Percentiles rank a stretch among this genome's conserved stretches.
Conservation (phyloP, 441 rosid species). For the Erodium texanum region DNA sequence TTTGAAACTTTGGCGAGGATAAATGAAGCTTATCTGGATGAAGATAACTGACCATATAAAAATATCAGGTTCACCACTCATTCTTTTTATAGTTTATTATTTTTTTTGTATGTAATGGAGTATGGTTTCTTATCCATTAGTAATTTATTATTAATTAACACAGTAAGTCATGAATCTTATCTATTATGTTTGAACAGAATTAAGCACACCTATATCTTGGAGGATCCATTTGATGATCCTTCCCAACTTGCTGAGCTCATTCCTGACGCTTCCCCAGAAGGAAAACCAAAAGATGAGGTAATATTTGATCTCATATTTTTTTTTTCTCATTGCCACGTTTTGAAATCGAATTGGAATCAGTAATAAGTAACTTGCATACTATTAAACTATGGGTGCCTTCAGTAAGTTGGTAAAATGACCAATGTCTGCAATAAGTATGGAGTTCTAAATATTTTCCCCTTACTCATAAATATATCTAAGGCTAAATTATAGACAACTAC, state of each 20-base stretch:
- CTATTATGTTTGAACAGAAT: conserved; percentile 39
- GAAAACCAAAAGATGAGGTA: conserved; percentile 93
- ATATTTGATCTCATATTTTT: conserved; percentile 6
- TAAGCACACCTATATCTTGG: conserved; percentile 65
- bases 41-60: conserved; percentile 65
- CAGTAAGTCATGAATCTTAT: not conserved
- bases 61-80: conserved; percentile 52
- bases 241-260: conserved; percentile 59
- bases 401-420: not conserved
- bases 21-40: conserved; percentile 86
- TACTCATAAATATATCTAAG: too few relatives aligned
- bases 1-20: conserved; percentile 73
- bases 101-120: conserved; percentile 5
- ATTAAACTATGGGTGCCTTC: not conserved
- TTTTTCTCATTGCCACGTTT: conserved; percentile 6
- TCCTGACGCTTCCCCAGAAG: conserved; percentile 87
- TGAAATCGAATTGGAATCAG: conserved; percentile 3
- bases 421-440: not conserved
- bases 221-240: conserved; percentile 94
- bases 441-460: not conserved
- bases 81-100: conserved; percentile 4
- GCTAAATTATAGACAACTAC: too few relatives aligned
- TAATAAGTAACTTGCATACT: not conserved
- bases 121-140: conserved; percentile 6
- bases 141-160: not conserved